A percentile compares a stretch with the other conserved stretches of the same genome.
Evolutionary conservation across 192 early-diverging fungal species (phyloP).

Genomic region (Spizellomyces punctatus): DNA sequence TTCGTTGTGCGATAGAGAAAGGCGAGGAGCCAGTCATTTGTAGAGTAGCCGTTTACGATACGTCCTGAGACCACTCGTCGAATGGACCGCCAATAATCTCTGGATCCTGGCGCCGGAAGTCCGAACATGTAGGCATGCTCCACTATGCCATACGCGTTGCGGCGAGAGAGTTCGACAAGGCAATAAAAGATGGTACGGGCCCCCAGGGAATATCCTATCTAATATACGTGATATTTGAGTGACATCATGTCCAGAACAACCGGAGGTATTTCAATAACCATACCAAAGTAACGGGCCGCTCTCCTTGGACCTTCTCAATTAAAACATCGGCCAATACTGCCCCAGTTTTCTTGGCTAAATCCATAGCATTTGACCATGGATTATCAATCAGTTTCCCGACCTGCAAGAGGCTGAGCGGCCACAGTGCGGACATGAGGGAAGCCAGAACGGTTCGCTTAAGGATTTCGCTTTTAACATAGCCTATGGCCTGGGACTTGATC

Average conservation of each 20-base stretch:
- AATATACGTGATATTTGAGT: slow-evolving; percentile 34
- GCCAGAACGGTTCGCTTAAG: slow-evolving; percentile 53
- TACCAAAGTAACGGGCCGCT: slow-evolving; percentile 86
- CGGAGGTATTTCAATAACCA: slow-evolving; percentile 40
- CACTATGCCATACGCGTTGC: slow-evolving; percentile 78
- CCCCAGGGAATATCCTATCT: slow-evolving; percentile 77
- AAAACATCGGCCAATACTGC: slow-evolving; percentile 85
- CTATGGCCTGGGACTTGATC: slow-evolving; percentile 42
- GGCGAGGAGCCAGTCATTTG: slow-evolving; percentile 89
- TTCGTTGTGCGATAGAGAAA: slow-evolving; percentile 87
- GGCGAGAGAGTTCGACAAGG: slow-evolving; percentile 77
- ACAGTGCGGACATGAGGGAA: slow-evolving; percentile 48
- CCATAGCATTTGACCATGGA: slow-evolving; percentile 67
- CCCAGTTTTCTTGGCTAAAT: slow-evolving; percentile 64
- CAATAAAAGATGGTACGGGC: slow-evolving; percentile 91
- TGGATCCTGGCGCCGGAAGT: slow-evolving; percentile 78
- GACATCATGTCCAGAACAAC: background rate
- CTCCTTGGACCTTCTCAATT: slow-evolving; percentile 77
- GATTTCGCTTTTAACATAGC: slow-evolving; percentile 42
- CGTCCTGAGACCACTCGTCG: slow-evolving; percentile 78
- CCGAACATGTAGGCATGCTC: slow-evolving; percentile 91
- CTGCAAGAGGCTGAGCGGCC: slow-evolving; percentile 52
- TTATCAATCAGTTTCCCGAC: slow-evolving; percentile 64
- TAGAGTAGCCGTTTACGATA: slow-evolving; percentile 87
- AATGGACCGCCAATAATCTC: slow-evolving; percentile 74